Percentiles rank a stretch among this genome's conserved stretches.
Evolutionary conservation across 805 yeast genomes (phyloP).

Genomic region (Teunomyces kruisii): DNA sequence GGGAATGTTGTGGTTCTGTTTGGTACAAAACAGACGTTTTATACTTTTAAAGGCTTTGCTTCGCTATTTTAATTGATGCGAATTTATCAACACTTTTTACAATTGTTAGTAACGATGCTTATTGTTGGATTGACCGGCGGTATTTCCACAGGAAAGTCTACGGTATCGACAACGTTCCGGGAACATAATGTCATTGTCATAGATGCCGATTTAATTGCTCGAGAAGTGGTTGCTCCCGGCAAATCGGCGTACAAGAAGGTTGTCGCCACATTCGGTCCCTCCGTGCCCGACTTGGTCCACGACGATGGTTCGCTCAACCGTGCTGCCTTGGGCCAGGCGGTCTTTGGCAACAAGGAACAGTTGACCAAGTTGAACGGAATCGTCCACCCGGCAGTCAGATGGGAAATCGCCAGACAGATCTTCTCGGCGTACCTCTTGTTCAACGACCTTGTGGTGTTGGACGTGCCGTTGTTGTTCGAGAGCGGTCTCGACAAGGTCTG

Average conservation of each 20-base stretch:
- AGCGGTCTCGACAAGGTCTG: constrained; percentile 69
- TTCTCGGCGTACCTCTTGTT: constrained; percentile 58
- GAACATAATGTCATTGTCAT: constrained; percentile 57
- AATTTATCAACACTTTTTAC: constrained; percentile 19
- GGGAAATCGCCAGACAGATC: constrained; percentile 60
- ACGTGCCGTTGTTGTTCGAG: constrained; percentile 90
- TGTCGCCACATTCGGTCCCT: constrained; percentile 55
- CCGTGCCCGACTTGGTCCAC: constrained; percentile 50
- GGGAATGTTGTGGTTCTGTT: neutral
- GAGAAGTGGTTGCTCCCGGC: constrained; percentile 83
- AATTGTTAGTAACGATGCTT: constrained; percentile 56
- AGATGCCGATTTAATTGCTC: constrained; percentile 91
- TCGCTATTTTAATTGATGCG: constrained; percentile 29
- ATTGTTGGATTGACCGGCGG: constrained; percentile 97
- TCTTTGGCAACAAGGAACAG: constrained; percentile 66
- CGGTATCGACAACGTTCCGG: constrained; percentile 65
- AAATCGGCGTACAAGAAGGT: constrained; percentile 66
- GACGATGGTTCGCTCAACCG: constrained; percentile 58
- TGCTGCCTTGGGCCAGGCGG: constrained; percentile 70
- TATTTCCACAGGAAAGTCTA: constrained; percentile 94
- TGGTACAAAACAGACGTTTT: too few relatives aligned
- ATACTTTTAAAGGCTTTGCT: neutral
- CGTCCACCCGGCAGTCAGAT: constrained; percentile 84
- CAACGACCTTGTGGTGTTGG: constrained; percentile 65
- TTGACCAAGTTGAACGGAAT: constrained; percentile 64